These are phyloP conservation scores for Globisporangium echinulatum DNA, from an alignment of 352 stramenopile species.

Conservation along the genomic window DNA sequence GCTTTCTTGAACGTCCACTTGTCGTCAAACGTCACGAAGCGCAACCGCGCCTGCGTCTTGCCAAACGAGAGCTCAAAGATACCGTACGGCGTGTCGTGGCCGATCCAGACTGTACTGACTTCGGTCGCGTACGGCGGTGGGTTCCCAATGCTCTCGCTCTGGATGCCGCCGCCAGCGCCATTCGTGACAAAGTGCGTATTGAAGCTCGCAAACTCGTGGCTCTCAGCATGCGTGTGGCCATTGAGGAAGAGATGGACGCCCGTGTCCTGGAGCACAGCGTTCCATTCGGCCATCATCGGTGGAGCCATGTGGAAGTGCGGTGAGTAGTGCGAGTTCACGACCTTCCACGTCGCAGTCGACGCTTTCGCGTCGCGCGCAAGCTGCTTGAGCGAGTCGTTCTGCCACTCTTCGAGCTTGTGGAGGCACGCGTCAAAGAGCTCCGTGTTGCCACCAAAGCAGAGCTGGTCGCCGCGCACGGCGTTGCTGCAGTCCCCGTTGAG, in stretches of 20 bases:
- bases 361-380: constrained; percentile 37
- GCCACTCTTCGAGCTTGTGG: constrained; percentile 45
- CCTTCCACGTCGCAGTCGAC: constrained; percentile 60
- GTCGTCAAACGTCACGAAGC: constrained; percentile 65
- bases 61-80: constrained; percentile 70
- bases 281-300: constrained; percentile 61
- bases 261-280: constrained; percentile 35
- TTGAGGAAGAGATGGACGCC: constrained; percentile 63
- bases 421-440: constrained; percentile 61
- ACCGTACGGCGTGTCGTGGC: constrained; percentile 49
- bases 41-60: constrained; percentile 44
- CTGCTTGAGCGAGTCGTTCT: constrained; percentile 53
- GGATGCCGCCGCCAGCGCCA: constrained; percentile 59
- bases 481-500: constrained; percentile 30
- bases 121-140: constrained; percentile 38
- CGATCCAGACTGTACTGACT: constrained; percentile 47
- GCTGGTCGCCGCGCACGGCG: constrained; percentile 34
- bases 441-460: constrained; percentile 46
- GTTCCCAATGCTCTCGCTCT: constrained; percentile 59
- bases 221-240: constrained; percentile 70
- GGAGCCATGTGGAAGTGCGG: constrained; percentile 69
- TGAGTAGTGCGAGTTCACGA: constrained; percentile 75
- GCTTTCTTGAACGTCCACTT: constrained; percentile 49
- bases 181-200: constrained; percentile 78
- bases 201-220: constrained; percentile 57